Evolutionary conservation across 768 basidiomycete genomes (phyloP).

Genomic region (Boletus pseudopeckii): DNA sequence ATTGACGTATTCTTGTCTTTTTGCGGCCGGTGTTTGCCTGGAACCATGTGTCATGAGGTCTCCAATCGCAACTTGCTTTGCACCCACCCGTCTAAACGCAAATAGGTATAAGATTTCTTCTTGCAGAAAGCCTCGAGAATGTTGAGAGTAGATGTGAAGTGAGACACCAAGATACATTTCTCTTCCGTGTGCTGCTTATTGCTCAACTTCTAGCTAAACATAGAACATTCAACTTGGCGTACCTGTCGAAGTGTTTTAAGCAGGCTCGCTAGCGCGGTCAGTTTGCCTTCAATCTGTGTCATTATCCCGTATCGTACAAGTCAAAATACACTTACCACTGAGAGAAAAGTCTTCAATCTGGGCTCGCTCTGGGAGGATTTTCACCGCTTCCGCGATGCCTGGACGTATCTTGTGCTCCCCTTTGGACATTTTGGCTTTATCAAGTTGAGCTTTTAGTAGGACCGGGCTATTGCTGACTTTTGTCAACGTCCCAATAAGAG

Average conservation of each 20-base stretch:
- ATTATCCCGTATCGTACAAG: not conserved
- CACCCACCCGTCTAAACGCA: conserved; percentile 81
- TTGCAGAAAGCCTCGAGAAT: conserved; percentile 86
- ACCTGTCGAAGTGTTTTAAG: conserved; percentile 62
- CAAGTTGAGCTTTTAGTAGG: conserved; percentile 74
- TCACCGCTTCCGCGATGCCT: conserved; percentile 57
- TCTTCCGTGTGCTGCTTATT: conserved; percentile 67
- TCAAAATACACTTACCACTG: conserved; percentile 57
- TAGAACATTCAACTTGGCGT: not conserved
- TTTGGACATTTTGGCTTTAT: conserved; percentile 50
- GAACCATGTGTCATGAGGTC: not conserved
- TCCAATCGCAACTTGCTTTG: not conserved
- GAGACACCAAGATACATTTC: conserved; percentile 95
- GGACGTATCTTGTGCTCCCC: conserved; percentile 42
- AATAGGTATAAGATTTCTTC: conserved; percentile 68
- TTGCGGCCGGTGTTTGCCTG: conserved; percentile 72
- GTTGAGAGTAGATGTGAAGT: conserved; percentile 92
- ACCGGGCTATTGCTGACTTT: conserved; percentile 95
- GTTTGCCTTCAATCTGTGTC: conserved; percentile 56
- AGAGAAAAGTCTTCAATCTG: conserved; percentile 68
- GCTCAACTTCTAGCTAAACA: not conserved
- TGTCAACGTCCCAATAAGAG: conserved; percentile 73
- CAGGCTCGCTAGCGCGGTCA: conserved; percentile 62
- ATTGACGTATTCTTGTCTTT: conserved; percentile 86
- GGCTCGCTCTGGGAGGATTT: conserved; percentile 56